Percentiles rank a stretch among this genome's conserved stretches.
Evolutionary conservation across 1,139 yeast species (phyloP).

Genomic region (Geotrichum restrictum): DNA sequence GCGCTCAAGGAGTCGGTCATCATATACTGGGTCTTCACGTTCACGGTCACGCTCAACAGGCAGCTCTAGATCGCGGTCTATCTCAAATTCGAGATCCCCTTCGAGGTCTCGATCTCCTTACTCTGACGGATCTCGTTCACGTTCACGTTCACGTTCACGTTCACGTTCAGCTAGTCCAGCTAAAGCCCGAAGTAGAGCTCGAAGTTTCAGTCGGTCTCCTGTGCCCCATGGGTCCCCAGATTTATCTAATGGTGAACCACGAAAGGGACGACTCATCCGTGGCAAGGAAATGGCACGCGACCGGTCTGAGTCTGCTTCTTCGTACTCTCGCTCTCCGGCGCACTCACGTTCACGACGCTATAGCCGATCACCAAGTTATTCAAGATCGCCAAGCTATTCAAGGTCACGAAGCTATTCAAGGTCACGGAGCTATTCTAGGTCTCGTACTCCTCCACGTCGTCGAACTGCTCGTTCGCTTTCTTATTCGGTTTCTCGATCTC

Average conservation of each 20-base stretch:
- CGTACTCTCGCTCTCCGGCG: slow-evolving; percentile 4
- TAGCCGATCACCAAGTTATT: slow-evolving; percentile 10
- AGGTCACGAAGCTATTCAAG: slow-evolving; percentile 4
- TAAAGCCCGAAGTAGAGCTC: not conserved
- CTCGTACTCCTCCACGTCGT: slow-evolving; percentile 8
- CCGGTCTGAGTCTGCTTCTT: slow-evolving; percentile 1
- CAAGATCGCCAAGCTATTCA: slow-evolving; percentile 2
- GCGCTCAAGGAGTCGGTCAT: slow-evolving; percentile 14
- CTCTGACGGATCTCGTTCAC: not conserved
- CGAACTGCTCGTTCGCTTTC: not conserved
- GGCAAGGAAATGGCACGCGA: slow-evolving; percentile 7
- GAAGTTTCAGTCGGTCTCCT: slow-evolving; percentile 4
- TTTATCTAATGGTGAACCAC: slow-evolving; percentile 2
- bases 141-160: slow-evolving; percentile 10
- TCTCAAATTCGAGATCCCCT: slow-evolving; percentile 22
- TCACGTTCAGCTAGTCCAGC: slow-evolving; percentile 6
- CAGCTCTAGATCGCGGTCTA: slow-evolving; percentile 18
- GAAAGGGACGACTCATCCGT: slow-evolving; percentile 14
- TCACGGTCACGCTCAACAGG: slow-evolving; percentile 21
- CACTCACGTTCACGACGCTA: not conserved
- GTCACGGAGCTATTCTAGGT: not conserved
- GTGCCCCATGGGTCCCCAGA: not conserved
- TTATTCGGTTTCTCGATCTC: slow-evolving; percentile 27
- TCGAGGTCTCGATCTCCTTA: slow-evolving; percentile 17
- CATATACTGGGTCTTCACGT: slow-evolving; percentile 24